Percentiles rank a stretch among this genome's conserved stretches.
Evolutionary conservation across 2,329 filamentous ascomycete species (phyloP).

Genomic region (Cercospora brassicicola): DNA sequence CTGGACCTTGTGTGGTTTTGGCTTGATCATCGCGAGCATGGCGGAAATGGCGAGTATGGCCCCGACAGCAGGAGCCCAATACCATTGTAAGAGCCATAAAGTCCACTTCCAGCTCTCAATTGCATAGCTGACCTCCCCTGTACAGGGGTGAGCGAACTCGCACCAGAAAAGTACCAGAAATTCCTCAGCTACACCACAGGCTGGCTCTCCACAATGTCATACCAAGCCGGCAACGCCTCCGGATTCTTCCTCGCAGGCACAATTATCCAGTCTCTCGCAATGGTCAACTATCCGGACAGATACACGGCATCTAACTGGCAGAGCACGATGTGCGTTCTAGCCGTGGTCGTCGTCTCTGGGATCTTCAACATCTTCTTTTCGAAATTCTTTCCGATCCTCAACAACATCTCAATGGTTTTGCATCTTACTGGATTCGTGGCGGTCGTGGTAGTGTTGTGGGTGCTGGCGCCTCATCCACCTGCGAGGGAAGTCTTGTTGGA

Average conservation of each 20-base stretch:
- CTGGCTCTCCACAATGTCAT: constrained; percentile 25
- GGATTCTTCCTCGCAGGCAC: constrained; percentile 27
- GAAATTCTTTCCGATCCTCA: constrained; percentile 23
- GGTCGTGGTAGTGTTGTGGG: constrained; percentile 23
- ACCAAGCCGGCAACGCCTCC: constrained; percentile 28
- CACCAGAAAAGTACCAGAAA: constrained; percentile 22
- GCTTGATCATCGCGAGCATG: constrained; percentile 29
- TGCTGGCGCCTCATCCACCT: constrained; percentile 24
- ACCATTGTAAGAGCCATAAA: constrained; percentile 15
- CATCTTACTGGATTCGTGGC: constrained; percentile 25
- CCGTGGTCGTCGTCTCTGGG: constrained; percentile 24
- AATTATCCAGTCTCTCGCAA: constrained; percentile 25
- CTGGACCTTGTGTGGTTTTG: constrained; percentile 24
- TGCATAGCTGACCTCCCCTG: background rate
- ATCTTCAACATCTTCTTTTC: constrained; percentile 27
- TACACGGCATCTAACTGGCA: constrained; percentile 26
- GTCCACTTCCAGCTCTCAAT: background rate
- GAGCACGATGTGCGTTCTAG: constrained; percentile 24
- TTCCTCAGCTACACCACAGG: constrained; percentile 34
- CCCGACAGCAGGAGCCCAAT: constrained; percentile 32
- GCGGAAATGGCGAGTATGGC: constrained; percentile 38
- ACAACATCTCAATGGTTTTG: constrained; percentile 24
- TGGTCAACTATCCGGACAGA: constrained; percentile 22
- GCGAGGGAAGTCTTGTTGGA: constrained; percentile 36
- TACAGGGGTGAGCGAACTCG: constrained; percentile 17